Evolutionary conservation across 257 asterid species (phyloP).

Genomic region (Nicotiana tabacum): DNA sequence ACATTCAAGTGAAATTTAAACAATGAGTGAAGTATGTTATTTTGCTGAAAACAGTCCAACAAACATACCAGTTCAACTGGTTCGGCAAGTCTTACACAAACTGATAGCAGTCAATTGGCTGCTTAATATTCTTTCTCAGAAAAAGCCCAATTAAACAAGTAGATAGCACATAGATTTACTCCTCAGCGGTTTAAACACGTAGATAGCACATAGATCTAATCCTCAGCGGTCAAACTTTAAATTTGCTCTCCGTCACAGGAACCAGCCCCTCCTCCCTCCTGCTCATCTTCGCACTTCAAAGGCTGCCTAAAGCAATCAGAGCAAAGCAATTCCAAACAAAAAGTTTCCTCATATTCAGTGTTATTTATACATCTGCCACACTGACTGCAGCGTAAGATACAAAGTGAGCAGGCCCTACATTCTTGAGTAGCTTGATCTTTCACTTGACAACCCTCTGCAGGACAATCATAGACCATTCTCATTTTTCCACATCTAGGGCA

Average conservation of each 20-base stretch:
- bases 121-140: not conserved
- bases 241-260: conserved; percentile 4
- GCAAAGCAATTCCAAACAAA: conserved; percentile 63
- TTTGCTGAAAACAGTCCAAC: not conserved
- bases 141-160: not conserved
- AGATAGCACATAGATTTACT: not conserved
- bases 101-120: not conserved
- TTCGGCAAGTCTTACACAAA: not conserved
- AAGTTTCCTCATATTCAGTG: conserved; percentile 65
- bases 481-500: conserved; percentile 72
- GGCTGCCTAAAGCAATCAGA: conserved; percentile 45
- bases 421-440: conserved; percentile 32
- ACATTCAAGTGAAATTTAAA: not conserved
- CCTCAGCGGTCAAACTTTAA: not conserved
- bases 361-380: conserved; percentile 74
- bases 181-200: not conserved
- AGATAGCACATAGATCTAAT: not conserved
- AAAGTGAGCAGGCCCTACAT: conserved; percentile 71
- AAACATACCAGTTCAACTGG: not conserved
- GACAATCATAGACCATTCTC: conserved; percentile 79
- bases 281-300: conserved; percentile 18
- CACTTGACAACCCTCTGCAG: conserved; percentile 58
- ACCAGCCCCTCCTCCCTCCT: conserved; percentile 20
- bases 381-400: conserved; percentile 64
- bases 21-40: not conserved